These are phyloP conservation scores for Pittosporum tobira DNA, from an alignment of 129 eudicot species.

Conservation along the genomic window DNA sequence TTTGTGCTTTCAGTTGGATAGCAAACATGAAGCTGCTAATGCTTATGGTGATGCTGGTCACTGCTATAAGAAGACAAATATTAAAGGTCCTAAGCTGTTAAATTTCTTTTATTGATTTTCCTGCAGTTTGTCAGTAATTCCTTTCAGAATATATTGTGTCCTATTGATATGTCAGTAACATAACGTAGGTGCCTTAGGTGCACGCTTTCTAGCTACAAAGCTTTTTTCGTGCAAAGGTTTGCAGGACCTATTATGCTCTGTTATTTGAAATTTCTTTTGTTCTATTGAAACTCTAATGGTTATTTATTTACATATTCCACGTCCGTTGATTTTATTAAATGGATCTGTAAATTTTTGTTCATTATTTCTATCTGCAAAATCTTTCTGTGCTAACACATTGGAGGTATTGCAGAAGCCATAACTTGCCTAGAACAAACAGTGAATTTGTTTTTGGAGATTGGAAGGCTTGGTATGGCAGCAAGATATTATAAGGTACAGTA, in stretches of 20 bases:
- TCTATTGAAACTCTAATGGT: not conserved
- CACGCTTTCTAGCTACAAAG: too few species aligned
- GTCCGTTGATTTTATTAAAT: not conserved
- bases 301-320: too few species aligned
- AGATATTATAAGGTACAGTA: constrained; percentile 64
- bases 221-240: too few species aligned
- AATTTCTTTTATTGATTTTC: not conserved
- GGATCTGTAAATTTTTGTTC: not conserved
- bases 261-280: too few species aligned
- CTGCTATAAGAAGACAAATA: constrained; percentile 63
- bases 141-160: too few species aligned
- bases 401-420: constrained; percentile 40
- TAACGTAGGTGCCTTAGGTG: not conserved
- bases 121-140: not conserved
- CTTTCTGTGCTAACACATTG: not conserved
- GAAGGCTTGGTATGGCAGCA: constrained; percentile 70
- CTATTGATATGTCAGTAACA: too few species aligned
- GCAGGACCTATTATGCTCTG: too few species aligned
- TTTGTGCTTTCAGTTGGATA: constrained; percentile 49
- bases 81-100: constrained; percentile 40
- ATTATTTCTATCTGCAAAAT: not conserved
- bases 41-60: constrained; percentile 84
- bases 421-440: constrained; percentile 56
- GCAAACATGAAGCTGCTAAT: constrained; percentile 96
- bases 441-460: constrained; percentile 62